Evolutionary conservation across 257 asterid genomes (phyloP).

Genomic region (Ajuga chamaepitys): DNA sequence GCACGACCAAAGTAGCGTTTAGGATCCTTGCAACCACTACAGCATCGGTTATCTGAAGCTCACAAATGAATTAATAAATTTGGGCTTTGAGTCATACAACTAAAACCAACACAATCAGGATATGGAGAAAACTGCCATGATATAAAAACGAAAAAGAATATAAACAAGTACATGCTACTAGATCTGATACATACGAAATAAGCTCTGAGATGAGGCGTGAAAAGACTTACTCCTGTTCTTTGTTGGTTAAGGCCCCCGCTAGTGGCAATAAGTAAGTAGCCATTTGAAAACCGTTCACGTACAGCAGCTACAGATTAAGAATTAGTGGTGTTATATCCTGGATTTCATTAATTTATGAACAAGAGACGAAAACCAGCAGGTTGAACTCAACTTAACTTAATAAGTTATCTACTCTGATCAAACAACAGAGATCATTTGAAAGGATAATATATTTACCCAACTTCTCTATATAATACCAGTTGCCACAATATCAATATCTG

Average conservation of each 20-base stretch:
- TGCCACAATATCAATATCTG: neutral
- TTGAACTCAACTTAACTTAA: constrained; percentile 10
- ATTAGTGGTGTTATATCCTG: constrained; percentile 21
- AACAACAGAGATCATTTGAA: constrained; percentile 3
- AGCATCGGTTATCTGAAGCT: constrained; percentile 90
- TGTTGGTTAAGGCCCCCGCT: constrained; percentile 99
- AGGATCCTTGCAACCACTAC: constrained; percentile 94
- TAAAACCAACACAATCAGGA: constrained; percentile 9
- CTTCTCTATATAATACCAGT: neutral
- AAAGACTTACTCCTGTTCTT: constrained; percentile 84
- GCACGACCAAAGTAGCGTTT: constrained; percentile 92
- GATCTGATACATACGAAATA: constrained; percentile 7
- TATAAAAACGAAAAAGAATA: neutral
- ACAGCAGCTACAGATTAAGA: constrained; percentile 60
- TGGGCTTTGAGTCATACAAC: constrained; percentile 12
- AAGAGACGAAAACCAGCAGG: constrained; percentile 4
- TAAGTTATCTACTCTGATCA: too few relatives aligned
- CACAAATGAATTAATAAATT: constrained; percentile 15
- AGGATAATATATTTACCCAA: neutral
- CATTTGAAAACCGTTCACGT: constrained; percentile 68
- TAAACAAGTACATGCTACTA: neutral
- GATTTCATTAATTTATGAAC: constrained; percentile 6
- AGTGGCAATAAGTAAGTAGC: constrained; percentile 93
- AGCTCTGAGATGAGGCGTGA: constrained; percentile 7
- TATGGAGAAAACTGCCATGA: constrained; percentile 1